A percentile compares a stretch with the other conserved stretches of the same genome.
phyloP scores from a whole-genome alignment of 2,329 filamentous ascomycete genomes.

The Blastomyces silverae region DNA sequence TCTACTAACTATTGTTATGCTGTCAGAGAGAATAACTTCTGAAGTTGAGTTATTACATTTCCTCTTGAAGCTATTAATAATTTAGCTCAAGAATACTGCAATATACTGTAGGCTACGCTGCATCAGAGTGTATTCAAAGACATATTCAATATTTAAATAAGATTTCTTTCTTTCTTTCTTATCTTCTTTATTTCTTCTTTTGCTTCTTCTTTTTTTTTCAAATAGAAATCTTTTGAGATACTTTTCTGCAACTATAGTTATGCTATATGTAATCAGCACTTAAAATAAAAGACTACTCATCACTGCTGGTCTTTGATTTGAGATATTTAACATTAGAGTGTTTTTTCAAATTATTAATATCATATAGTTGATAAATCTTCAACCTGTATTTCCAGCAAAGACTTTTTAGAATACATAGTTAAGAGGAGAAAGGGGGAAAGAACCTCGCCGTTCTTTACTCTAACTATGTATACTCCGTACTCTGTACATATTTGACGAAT shows the following conservation, averaged over 20 bases:
- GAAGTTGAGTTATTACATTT: too few relatives aligned
- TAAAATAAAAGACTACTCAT: background rate
- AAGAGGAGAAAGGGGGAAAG: too few relatives aligned
- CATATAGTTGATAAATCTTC: background rate
- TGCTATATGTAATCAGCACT: too few relatives aligned
- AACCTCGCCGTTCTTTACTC: too few relatives aligned
- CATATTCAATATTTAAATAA: background rate
- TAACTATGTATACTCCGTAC: too few relatives aligned
- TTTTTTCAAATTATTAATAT: background rate
- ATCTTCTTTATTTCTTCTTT: too few relatives aligned
- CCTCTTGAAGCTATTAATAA: background rate
- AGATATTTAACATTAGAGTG: background rate
- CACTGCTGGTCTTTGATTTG: background rate
- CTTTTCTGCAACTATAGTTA: background rate
- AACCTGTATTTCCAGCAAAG: background rate
- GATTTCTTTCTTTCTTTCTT: background rate
- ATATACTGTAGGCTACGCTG: background rate
- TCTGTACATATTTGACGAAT: too few relatives aligned
- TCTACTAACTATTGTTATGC: background rate
- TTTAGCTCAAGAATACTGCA: background rate
- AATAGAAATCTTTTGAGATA: background rate
- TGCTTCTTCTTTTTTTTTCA: background rate
- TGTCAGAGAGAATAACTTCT: too few relatives aligned
- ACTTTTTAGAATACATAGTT: too few relatives aligned
- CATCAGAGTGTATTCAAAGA: background rate